Evolutionary conservation across 257 asterid genomes (phyloP).

Genomic region (Pogostemon cablin): DNA sequence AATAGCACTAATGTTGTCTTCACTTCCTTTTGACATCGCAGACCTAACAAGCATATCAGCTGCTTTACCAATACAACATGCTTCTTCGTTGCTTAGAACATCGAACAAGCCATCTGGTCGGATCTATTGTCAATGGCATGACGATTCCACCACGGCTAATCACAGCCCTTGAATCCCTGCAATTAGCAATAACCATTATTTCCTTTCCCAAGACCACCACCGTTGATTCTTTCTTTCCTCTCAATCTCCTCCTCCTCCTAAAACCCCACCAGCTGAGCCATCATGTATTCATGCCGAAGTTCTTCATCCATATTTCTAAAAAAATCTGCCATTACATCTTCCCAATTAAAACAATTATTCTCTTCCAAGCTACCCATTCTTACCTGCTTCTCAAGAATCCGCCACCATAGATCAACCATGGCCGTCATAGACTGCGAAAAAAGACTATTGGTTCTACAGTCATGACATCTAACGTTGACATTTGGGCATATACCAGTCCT

Average conservation of each 20-base stretch:
- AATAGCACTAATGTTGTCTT: conserved; percentile 57
- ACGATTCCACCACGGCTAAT: conserved; percentile 47
- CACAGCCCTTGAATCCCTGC: conserved; percentile 73
- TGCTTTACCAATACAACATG: conserved; percentile 44
- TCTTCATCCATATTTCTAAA: conserved; percentile 52
- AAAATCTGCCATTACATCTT: conserved; percentile 40
- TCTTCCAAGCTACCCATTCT: neutral
- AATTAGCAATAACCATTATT: conserved; percentile 62
- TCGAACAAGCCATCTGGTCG: conserved; percentile 61
- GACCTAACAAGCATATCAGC: conserved; percentile 51
- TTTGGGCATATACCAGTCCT: conserved; percentile 39
- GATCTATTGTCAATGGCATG: conserved; percentile 51
- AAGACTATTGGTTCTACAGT: conserved; percentile 37
- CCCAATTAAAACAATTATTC: conserved; percentile 42
- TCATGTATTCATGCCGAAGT: neutral
- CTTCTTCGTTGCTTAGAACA: conserved; percentile 50
- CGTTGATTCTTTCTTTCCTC: neutral
- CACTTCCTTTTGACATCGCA: conserved; percentile 67
- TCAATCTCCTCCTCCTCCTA: too few relatives aligned
- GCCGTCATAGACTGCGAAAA: conserved; percentile 61
- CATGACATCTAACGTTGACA: conserved; percentile 54
- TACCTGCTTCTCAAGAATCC: conserved; percentile 40
- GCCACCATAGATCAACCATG: conserved; percentile 55
- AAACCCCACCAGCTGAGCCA: neutral
- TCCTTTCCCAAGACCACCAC: conserved; percentile 57